Base-by-base conservation (phyloP, 2,329 filamentous ascomycete species). In the Pleomassaria siparia region DNA sequence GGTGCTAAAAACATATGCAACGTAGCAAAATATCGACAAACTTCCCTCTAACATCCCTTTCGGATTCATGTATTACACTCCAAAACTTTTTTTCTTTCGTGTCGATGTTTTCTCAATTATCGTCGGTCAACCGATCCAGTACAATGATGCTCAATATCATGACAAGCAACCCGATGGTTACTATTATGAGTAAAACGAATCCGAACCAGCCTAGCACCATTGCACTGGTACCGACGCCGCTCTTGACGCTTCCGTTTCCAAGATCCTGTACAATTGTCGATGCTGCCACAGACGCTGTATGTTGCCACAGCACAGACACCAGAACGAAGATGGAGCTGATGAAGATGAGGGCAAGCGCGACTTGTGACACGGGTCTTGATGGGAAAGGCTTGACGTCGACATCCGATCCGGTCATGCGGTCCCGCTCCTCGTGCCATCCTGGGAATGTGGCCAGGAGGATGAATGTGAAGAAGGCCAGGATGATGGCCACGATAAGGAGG, bases 191-290 rank as follows among this genome's bases (percentile, higher is more conserved):
- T 44, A 97, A 73, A 18, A 89, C 87, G 66, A 99, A 97, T 33
- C 89, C 89, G 73, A 99, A 97, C 94, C 94, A 99, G 49, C 94
- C 94, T 65, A 99, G 80, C 15, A 96, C 89, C 89, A 99, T 97
- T 47, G 94, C 92, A 30, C 87, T 89, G 40, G 89, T 91, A n/a
- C 91, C 91, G 11, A 96, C 90, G 26, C 91, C 91, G 47, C 86
- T 89, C 69, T 81, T 84, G 47, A 96, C 89, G 56, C 86, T 89
- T 35, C 91, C 91, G 70, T 96, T 96, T 28, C 87, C 91, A 57
- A 96, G 83, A 66, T 95, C 91, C 77, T 95, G 89, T 1, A 91
- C 90, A 56, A 99, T 91, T 56, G 95, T 88, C 50, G 90, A 91
- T 18, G 94, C 94, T 26, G 92, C 92, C 0, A 99, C 94, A 0